Conservation (phyloP, 164 flowering plant genomes). For the Aristolochia fimbriata region DNA sequence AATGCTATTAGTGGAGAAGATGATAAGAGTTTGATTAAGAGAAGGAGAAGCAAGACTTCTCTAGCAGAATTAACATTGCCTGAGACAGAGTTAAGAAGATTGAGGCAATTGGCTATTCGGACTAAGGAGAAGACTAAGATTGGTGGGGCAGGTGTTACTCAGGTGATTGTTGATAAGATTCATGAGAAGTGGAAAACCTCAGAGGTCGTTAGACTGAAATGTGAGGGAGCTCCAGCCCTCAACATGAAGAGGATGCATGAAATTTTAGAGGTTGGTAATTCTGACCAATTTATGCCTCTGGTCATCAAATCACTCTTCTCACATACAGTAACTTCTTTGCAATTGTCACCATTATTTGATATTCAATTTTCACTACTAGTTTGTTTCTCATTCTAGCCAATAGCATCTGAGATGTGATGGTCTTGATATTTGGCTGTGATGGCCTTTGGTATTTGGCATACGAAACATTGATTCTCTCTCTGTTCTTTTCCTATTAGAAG, state of each 20-base stretch:
- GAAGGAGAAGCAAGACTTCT: constrained; percentile 31
- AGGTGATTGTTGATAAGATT: constrained; percentile 57
- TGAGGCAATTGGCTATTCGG: constrained; percentile 52
- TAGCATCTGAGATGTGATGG: no score
- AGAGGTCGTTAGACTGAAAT: constrained; percentile 75
- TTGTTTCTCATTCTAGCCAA: no score
- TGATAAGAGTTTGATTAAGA: constrained; percentile 23
- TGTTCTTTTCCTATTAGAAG: neutral
- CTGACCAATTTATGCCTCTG: neutral
- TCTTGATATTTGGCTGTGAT: no score
- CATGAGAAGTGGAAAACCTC: constrained; percentile 68
- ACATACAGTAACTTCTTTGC: no score
- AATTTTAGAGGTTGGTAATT: constrained; percentile 73
- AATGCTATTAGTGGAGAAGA: constrained; percentile 16
- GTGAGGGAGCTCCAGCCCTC: constrained; percentile 69
- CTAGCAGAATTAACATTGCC: constrained; percentile 79
- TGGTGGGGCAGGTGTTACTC: constrained; percentile 69
- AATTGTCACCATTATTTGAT: no score
- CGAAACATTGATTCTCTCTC: neutral
- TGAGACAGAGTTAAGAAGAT: constrained; percentile 61
- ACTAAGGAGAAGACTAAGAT: constrained; percentile 51
- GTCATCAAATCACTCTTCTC: no score
- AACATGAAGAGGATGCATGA: constrained; percentile 94
- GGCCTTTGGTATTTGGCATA: neutral
- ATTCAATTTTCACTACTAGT: no score